Percentiles rank a stretch among this genome's conserved stretches.
Evolutionary conservation across 371 early-diverging fungal species (phyloP).

Genomic region (Lichtheimia ramosa): DNA sequence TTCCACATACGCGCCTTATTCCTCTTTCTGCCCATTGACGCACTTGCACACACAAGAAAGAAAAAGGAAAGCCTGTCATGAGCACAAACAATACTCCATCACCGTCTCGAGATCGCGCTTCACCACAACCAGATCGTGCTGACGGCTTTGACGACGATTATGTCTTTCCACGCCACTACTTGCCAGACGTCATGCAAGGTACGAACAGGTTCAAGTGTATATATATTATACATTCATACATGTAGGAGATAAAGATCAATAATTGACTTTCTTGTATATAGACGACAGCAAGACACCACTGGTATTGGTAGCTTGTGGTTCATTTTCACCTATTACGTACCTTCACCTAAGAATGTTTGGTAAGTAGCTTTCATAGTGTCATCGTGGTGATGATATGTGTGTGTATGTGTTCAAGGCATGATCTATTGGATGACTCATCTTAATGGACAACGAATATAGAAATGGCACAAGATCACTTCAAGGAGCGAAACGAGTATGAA

Average conservation of each 20-base stretch:
- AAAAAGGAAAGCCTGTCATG: too few relatives aligned
- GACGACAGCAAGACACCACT: conserved; percentile 87
- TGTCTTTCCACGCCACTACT: conserved; percentile 32
- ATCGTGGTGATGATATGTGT: too few relatives aligned
- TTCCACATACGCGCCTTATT: too few relatives aligned
- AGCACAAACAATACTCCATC: too few relatives aligned
- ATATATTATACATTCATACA: too few relatives aligned
- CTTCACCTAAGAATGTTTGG: conserved; percentile 98
- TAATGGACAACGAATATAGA: conserved; percentile 51
- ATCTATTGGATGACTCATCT: too few relatives aligned
- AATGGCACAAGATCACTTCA: conserved; percentile 90
- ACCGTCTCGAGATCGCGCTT: too few relatives aligned
- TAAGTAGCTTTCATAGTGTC: conserved; percentile 27
- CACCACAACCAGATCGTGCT: too few relatives aligned
- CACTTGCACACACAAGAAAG: too few relatives aligned
- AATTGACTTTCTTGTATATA: conserved; percentile 18
- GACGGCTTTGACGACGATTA: conserved; percentile 24
- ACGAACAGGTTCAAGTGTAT: neutral
- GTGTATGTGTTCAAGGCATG: too few relatives aligned
- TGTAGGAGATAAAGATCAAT: too few relatives aligned
- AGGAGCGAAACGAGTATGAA: conserved; percentile 73
- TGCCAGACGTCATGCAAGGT: conserved; percentile 38
- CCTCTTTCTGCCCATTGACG: too few relatives aligned
- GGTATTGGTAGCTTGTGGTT: conserved; percentile 95
- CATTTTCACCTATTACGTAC: conserved; percentile 96